These are phyloP conservation scores for Botrytis hyacinthi DNA, from an alignment of 2,329 filamentous ascomycete genomes.

Conservation along the genomic window DNA sequence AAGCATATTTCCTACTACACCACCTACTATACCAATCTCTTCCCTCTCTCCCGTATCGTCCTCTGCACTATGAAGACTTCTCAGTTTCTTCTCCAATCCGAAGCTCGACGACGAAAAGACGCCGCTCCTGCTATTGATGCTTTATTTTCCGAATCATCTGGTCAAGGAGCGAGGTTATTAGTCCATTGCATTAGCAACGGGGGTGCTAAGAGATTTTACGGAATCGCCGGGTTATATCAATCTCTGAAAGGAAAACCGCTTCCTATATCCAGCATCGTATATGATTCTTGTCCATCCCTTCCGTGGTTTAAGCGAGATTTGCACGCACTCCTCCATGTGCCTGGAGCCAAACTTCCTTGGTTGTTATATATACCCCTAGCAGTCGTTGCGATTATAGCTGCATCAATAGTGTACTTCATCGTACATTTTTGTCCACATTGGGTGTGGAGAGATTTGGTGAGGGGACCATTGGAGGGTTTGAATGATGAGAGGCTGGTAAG, in stretches of 20 bases:
- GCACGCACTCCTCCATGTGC: constrained; percentile 26
- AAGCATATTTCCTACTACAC: constrained; percentile 57
- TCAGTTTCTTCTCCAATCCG: constrained; percentile 44
- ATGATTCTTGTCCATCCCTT: constrained; percentile 33
- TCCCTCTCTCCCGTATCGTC: constrained; percentile 50
- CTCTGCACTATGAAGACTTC: constrained; percentile 50
- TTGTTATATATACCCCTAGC: constrained; percentile 26
- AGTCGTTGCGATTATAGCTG: constrained; percentile 15
- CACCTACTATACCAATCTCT: constrained; percentile 51
- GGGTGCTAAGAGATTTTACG: constrained; percentile 44
- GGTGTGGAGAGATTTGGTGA: constrained; percentile 33
- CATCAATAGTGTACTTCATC: constrained; percentile 25
- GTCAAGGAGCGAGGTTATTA: constrained; percentile 42
- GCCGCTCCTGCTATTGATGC: constrained; percentile 38
- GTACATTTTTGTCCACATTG: constrained; percentile 32
- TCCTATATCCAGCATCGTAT: constrained; percentile 24
- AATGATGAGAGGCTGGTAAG: constrained; percentile 27
- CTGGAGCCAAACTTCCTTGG: constrained; percentile 23
- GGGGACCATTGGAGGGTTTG: constrained; percentile 28
- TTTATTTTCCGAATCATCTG: constrained; percentile 24
- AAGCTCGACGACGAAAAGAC: constrained; percentile 27
- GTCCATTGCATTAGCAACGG: constrained; percentile 59
- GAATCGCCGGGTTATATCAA: constrained; percentile 25
- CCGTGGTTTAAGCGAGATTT: constrained; percentile 34
- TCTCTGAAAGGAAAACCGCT: constrained; percentile 25